Percentiles rank a stretch among this genome's conserved stretches.
Evolutionary conservation across 129 eudicot species (phyloP).

Genomic region (Pseudognaphalium luteoalbum): DNA sequence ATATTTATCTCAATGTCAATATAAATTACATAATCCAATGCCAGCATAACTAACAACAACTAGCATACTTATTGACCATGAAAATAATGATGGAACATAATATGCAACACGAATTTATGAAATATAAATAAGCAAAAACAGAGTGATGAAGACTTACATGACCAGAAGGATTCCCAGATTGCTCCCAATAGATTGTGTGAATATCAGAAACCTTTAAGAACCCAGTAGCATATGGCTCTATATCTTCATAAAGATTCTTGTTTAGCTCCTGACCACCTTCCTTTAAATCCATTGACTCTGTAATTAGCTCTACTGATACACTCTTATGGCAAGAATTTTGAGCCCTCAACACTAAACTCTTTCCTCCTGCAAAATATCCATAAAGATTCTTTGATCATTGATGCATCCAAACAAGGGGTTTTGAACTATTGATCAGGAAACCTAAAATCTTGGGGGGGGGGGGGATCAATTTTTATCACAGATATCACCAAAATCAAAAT

Average conservation of each 20-base stretch:
- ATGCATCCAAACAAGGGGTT: background rate
- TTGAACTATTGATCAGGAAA: background rate
- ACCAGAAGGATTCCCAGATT: conserved; percentile 96
- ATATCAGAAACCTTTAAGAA: conserved; percentile 89
- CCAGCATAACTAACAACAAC: background rate
- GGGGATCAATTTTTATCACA: background rate
- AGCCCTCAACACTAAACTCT: conserved; percentile 33
- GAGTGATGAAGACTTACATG: conserved; percentile 58
- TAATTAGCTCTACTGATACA: conserved; percentile 33
- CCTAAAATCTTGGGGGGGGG: conserved; percentile 19
- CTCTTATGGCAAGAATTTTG: conserved; percentile 36
- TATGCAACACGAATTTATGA: background rate
- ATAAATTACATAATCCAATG: background rate
- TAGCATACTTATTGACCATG: background rate
- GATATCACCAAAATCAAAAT: background rate
- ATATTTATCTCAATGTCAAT: background rate
- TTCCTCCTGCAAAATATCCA: conserved; percentile 53
- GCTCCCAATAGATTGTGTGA: conserved; percentile 88
- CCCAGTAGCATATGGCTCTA: conserved; percentile 89
- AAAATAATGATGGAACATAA: background rate
- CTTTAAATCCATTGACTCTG: conserved; percentile 48
- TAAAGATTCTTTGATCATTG: conserved; percentile 9
- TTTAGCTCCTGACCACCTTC: conserved; percentile 41
- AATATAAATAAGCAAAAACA: background rate
- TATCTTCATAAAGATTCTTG: conserved; percentile 58